phyloP scores from a whole-genome alignment of 2,329 filamentous ascomycete species.

The Botrytis medusae region DNA sequence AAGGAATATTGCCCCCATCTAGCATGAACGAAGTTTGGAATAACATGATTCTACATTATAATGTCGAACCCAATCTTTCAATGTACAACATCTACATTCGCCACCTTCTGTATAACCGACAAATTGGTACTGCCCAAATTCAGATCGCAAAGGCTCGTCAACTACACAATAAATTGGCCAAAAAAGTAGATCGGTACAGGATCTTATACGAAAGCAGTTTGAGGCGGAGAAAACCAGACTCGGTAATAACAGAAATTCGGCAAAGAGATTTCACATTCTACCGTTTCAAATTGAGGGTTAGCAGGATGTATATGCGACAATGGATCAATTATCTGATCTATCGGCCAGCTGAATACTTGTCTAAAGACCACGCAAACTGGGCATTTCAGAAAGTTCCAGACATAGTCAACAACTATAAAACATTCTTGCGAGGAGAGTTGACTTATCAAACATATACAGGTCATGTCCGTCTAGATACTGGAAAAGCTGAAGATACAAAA shows the following conservation, averaged over 20 bases:
- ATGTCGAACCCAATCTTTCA: conserved; percentile 33
- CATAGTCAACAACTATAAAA: background rate
- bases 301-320: conserved; percentile 16
- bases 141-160: conserved; percentile 28
- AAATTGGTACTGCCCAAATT: conserved; percentile 26
- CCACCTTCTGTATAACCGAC: conserved; percentile 24
- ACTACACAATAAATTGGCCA: conserved; percentile 17
- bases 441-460: conserved; percentile 15
- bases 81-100: conserved; percentile 36
- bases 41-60: conserved; percentile 38
- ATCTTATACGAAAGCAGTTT: conserved; percentile 9
- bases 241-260: conserved; percentile 23
- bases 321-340: conserved; percentile 16
- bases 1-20: conserved; percentile 28
- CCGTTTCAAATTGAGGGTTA: background rate
- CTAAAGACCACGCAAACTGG: conserved; percentile 6
- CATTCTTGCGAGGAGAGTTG: background rate
- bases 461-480: background rate
- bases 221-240: background rate
- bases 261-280: conserved; percentile 9
- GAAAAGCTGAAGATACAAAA: background rate
- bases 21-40: conserved; percentile 34
- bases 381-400: background rate
- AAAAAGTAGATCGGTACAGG: background rate
- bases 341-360: background rate